Conservation (phyloP, 352 stramenopile genomes). For the Elongisporangium undulatum region DNA sequence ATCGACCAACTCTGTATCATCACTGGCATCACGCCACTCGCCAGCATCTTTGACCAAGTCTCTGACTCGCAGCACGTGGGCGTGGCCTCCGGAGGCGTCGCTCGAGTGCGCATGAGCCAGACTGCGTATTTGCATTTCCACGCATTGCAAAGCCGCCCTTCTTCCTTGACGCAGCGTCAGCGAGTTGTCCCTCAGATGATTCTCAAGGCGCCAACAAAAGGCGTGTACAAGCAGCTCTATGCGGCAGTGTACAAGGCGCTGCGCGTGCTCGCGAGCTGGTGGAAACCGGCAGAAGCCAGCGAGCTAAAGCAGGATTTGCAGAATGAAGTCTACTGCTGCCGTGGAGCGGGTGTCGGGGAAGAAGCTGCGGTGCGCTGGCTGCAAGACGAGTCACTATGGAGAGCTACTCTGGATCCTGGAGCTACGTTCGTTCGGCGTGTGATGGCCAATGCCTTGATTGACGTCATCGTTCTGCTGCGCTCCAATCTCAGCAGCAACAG, state of each 20-base stretch:
- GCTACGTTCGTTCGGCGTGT: slow-evolving; percentile 8
- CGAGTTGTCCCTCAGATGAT: slow-evolving; percentile 43
- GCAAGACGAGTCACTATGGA: neutral
- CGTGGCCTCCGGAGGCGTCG: slow-evolving; percentile 19
- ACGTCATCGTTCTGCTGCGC: slow-evolving; percentile 24
- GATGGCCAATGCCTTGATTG: slow-evolving; percentile 23
- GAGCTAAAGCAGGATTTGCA: neutral
- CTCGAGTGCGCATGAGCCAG: slow-evolving; percentile 31
- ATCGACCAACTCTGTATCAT: slow-evolving; percentile 31
- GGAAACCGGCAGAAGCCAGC: slow-evolving; percentile 6
- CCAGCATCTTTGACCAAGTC: slow-evolving; percentile 53
- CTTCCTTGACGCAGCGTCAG: slow-evolving; percentile 9
- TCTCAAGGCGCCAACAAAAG: slow-evolving; percentile 49
- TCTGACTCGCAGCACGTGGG: slow-evolving; percentile 24
- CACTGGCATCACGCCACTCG: slow-evolving; percentile 33
- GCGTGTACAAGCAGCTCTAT: slow-evolving; percentile 67
- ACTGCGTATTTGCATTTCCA: slow-evolving; percentile 32
- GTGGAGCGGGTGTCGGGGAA: slow-evolving; percentile 45
- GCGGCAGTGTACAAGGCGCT: slow-evolving; percentile 47
- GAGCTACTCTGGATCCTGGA: slow-evolving; percentile 4
- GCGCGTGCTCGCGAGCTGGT: slow-evolving; percentile 44
- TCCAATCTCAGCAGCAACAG: slow-evolving; percentile 16
- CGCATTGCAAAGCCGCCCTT: neutral
- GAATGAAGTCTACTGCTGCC: slow-evolving; percentile 20
- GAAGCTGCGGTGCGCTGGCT: slow-evolving; percentile 26